Conservation (phyloP, 2,329 filamentous ascomycete genomes). For the Fusarium goolgardi region DNA sequence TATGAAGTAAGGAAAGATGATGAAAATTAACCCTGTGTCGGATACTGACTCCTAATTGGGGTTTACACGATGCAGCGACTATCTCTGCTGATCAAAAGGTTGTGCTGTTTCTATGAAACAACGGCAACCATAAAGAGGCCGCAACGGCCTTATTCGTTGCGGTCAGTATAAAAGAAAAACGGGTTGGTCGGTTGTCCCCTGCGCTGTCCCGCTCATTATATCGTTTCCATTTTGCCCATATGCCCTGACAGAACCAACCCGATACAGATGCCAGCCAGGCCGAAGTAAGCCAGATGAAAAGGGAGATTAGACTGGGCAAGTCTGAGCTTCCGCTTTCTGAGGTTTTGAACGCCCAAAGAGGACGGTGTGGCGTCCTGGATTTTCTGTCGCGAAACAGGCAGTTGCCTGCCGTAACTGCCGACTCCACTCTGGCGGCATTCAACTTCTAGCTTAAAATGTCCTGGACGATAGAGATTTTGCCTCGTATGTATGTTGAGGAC, state of each 20-base stretch:
- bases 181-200: conserved; percentile 13
- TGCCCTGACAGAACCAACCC: conserved; percentile 11
- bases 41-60: conserved; percentile 17
- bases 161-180: conserved; percentile 22
- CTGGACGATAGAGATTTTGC: not conserved
- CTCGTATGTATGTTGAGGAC: conserved; percentile 3
- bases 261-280: conserved; percentile 8
- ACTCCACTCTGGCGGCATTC: not conserved
- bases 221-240: conserved; percentile 28
- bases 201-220: conserved; percentile 26
- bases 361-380: conserved; percentile 15
- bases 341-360: conserved; percentile 15
- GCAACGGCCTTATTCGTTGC: conserved; percentile 25
- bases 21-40: conserved; percentile 16
- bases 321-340: conserved; percentile 7
- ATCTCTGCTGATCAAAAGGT: conserved; percentile 5
- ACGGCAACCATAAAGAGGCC: conserved; percentile 6
- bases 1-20: conserved; percentile 12
- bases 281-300: conserved; percentile 11
- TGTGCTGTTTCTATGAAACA: conserved; percentile 16
- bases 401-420: conserved; percentile 17
- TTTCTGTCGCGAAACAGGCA: conserved; percentile 14
- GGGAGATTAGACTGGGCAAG: conserved; percentile 8
- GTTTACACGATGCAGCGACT: conserved; percentile 17
- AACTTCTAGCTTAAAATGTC: conserved; percentile 5